Conservation (phyloP, 768 basidiomycete species). For the Chiua virens region DNA sequence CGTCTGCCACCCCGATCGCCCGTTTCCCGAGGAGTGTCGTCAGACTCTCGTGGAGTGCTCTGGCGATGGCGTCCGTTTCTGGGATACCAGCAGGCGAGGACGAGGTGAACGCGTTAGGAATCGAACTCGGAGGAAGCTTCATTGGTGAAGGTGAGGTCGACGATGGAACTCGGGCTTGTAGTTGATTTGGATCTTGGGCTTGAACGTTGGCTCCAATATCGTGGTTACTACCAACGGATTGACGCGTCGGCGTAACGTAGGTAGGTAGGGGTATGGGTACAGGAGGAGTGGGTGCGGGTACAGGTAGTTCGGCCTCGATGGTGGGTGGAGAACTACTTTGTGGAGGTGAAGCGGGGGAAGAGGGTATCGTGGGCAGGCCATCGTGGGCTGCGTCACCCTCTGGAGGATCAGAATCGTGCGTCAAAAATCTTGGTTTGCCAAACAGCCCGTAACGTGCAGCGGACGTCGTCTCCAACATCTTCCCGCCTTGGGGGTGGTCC, state of each 20-base stretch:
- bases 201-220: slow-evolving; percentile 27
- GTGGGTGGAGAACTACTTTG: slow-evolving; percentile 29
- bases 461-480: background rate
- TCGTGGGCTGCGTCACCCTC: slow-evolving; percentile 1
- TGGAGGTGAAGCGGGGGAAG: slow-evolving; percentile 24
- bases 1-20: slow-evolving; percentile 43
- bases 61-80: slow-evolving; percentile 49
- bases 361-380: slow-evolving; percentile 5
- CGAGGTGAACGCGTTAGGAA: slow-evolving; percentile 9
- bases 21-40: slow-evolving; percentile 71
- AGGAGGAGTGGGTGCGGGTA: slow-evolving; percentile 1
- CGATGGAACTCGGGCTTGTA: slow-evolving; percentile 49
- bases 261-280: background rate
- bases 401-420: slow-evolving; percentile 20
- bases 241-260: background rate
- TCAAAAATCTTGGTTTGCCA: slow-evolving; percentile 37
- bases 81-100: slow-evolving; percentile 35
- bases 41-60: slow-evolving; percentile 67
- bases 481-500: background rate
- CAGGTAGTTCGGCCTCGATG: slow-evolving; percentile 1
- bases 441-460: slow-evolving; percentile 18
- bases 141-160: slow-evolving; percentile 56
- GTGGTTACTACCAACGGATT: slow-evolving; percentile 5
- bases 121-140: slow-evolving; percentile 36
- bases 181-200: slow-evolving; percentile 16